A percentile compares a stretch with the other conserved stretches of the same genome.
These are phyloP conservation scores for Alternaria hordeiaustralica DNA, from an alignment of 2,329 filamentous ascomycete genomes.

Conservation along the genomic window DNA sequence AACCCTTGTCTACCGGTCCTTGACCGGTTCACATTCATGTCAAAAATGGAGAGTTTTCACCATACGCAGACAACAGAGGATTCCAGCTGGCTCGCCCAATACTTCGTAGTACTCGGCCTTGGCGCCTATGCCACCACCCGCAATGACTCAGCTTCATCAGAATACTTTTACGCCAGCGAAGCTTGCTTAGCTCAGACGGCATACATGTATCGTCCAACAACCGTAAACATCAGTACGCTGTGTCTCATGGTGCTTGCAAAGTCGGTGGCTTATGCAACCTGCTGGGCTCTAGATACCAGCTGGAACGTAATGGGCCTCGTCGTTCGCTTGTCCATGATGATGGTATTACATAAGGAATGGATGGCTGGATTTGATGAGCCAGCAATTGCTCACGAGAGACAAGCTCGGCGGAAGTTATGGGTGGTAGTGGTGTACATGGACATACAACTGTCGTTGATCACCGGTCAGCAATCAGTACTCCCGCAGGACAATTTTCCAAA, in stretches of 20 bases:
- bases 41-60: neutral
- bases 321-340: slow-evolving; percentile 27
- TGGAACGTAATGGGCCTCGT: slow-evolving; percentile 28
- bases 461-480: neutral
- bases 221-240: slow-evolving; percentile 19
- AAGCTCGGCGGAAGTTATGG: neutral
- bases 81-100: slow-evolving; percentile 24
- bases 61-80: slow-evolving; percentile 1
- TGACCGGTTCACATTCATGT: neutral
- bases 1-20: neutral
- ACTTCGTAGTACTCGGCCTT: slow-evolving; percentile 25
- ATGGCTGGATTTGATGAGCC: slow-evolving; percentile 13
- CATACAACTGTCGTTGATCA: neutral
- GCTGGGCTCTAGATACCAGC: slow-evolving; percentile 29
- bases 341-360: slow-evolving; percentile 21
- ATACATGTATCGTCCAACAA: slow-evolving; percentile 27
- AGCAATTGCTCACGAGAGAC: neutral
- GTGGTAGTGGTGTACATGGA: neutral
- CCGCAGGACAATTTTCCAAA: neutral
- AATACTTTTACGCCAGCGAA: slow-evolving; percentile 29
- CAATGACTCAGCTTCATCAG: slow-evolving; percentile 4
- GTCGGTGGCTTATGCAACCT: slow-evolving; percentile 29
- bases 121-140: slow-evolving; percentile 19
- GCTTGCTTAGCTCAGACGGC: slow-evolving; percentile 29
- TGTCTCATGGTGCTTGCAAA: slow-evolving; percentile 33